phyloP scores from a whole-genome alignment of 768 basidiomycete genomes.

The Xerocomellus amylosporus region DNA sequence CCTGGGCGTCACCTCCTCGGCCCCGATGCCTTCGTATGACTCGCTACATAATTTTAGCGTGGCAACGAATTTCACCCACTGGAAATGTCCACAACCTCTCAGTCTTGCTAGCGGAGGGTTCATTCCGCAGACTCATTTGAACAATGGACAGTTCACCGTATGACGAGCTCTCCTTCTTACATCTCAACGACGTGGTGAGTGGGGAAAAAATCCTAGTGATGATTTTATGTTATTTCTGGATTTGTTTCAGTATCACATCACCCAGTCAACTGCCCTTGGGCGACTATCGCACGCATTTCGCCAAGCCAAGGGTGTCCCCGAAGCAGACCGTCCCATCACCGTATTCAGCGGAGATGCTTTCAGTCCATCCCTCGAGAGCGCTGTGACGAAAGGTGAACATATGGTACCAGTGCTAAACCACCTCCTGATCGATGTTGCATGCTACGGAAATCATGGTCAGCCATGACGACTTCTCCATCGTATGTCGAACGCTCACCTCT shows the following conservation, averaged over 20 bases:
- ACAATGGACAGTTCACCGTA: neutral
- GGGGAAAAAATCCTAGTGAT: neutral
- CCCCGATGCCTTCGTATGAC: neutral
- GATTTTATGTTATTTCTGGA: neutral
- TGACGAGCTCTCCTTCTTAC: constrained; percentile 3
- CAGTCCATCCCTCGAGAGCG: constrained; percentile 6
- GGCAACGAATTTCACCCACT: neutral
- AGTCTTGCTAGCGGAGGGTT: neutral
- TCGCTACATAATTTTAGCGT: neutral
- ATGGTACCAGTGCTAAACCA: constrained; percentile 5
- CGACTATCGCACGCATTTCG: constrained; percentile 2
- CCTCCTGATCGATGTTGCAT: constrained; percentile 10
- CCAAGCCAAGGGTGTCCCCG: neutral
- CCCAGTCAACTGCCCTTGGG: constrained; percentile 1
- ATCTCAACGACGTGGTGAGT: constrained; percentile 14
- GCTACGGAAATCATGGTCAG: constrained; percentile 8
- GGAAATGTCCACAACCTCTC: neutral
- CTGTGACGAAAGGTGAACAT: constrained; percentile 8
- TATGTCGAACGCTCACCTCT: neutral
- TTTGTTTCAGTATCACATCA: constrained; percentile 5
- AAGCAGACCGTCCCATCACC: neutral
- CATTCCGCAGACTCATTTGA: neutral
- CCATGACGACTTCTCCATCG: too few relatives aligned
- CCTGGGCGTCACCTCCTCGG: neutral
- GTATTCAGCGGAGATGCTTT: constrained; percentile 11